phyloP scores from a whole-genome alignment of 2,329 filamentous ascomycete genomes.

The Cadophora gregata region DNA sequence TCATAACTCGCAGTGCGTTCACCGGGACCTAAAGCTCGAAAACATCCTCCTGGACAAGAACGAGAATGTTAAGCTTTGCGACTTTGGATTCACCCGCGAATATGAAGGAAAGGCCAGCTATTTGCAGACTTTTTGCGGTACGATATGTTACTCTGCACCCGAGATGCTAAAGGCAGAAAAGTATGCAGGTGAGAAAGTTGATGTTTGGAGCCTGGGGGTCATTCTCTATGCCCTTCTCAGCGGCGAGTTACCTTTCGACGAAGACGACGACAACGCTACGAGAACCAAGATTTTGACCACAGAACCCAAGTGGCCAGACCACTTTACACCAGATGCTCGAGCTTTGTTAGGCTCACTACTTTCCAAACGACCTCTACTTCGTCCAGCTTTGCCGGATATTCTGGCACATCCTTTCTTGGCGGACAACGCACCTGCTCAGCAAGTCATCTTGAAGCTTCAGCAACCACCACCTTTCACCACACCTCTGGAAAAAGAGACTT shows the following conservation, averaged over 20 bases:
- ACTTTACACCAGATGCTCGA: conserved; percentile 78
- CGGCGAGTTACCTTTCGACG: conserved; percentile 91
- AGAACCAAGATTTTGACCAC: conserved; percentile 83
- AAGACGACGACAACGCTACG: conserved; percentile 89
- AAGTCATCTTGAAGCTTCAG: conserved; percentile 84
- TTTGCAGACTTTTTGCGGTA: conserved; percentile 96
- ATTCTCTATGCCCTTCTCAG: conserved; percentile 84
- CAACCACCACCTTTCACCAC: conserved; percentile 85
- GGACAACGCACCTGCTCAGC: conserved; percentile 86
- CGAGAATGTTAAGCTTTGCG: conserved; percentile 95
- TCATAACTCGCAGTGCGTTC: conserved; percentile 92
- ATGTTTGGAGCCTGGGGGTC: conserved; percentile 91
- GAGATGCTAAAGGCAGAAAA: conserved; percentile 99
- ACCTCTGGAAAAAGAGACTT: conserved; percentile 83
- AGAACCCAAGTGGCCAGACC: conserved; percentile 84
- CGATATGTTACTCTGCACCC: conserved; percentile 95
- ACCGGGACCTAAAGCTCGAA: conserved; percentile 95
- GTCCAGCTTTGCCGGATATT: conserved; percentile 84
- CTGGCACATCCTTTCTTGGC: conserved; percentile 85
- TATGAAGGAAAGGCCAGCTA: conserved; percentile 96
- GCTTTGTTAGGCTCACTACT: conserved; percentile 80
- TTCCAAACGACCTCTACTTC: conserved; percentile 85
- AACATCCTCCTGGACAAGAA: conserved; percentile 96
- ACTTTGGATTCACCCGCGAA: conserved; percentile 97
- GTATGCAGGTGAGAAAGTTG: conserved; percentile 96